Base-by-base conservation (phyloP, 225 moss, liverwort and hornwort genomes). In the Asterella californica region DNA sequence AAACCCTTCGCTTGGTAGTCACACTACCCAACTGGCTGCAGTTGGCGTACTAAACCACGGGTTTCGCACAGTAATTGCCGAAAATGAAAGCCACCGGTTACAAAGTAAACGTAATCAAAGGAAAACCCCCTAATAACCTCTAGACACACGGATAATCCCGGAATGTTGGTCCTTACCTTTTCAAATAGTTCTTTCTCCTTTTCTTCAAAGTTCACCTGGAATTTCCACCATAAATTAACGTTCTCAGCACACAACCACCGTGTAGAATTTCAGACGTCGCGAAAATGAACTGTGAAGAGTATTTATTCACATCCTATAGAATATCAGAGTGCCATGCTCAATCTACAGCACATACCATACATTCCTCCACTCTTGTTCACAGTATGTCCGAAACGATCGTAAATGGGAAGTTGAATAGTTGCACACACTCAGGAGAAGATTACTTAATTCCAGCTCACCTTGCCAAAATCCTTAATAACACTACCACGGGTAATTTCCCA, bases 401-500 rank as follows among this genome's bases (percentile, higher is more conserved):
- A 65, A 11, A 14, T 33, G 33, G 29, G 10, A 22, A 4, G 27
- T 9, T 60, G 19, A 15, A 64, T 17, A 3, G n/a, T 30, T 3
- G 53, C 33, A 15, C 62, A 69, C 22, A 46, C 9, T 0, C 19
- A 29, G 25, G 6, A 9, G 22, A 19, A 71, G 38, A 1, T 10
- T n/a, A 25, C 8, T 71, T 55, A 54, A n/a, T 38, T 59, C 72
- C 60, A 59, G 24, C 82, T 85, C 80, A 93, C 95, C 86, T 90
- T 90, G 71, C 91, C 95, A 80, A 80, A 93, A 78, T 95, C 93
- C 71, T 86, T 85, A 21, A 95, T 87, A 75, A 95, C 93, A 42
- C 91, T 88, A 52, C 95, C 95, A 63, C 90, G 86, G n/a, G 95
- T 95, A 52, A 95, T 93, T 85, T 95, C 95, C 95, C 95, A 95